Base-by-base conservation (phyloP, 257 asterid species). In the Marsdenia floribunda region DNA sequence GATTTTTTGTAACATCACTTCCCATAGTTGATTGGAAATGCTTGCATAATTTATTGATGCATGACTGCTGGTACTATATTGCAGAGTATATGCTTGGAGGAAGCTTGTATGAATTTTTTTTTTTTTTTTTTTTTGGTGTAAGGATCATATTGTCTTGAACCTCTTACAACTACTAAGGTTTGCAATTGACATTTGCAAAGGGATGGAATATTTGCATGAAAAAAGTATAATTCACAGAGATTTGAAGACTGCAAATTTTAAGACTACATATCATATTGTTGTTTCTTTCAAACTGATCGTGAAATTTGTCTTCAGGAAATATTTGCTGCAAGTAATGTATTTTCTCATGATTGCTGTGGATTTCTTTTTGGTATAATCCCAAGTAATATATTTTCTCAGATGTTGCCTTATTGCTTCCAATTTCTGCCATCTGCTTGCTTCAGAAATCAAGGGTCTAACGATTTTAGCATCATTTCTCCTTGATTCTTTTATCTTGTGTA, bases 121-220 rank as follows among this genome's bases (percentile, higher is more conserved):
- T n/a, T n/a, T n/a, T n/a, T n/a, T n/a, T n/a, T n/a, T n/a, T 3
- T 87, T 90, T 87, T 81, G 90, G 87, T 94, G 86, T 54, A 86
- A 86, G 81, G 82, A 87, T 81, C 93, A 80, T 79, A 80, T 49
- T n/a, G 75, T 54, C 61, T 76, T 91, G 86, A 85, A 86, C 83
- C 87, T 91, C 75, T 84, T 90, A 4, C 90, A 85, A 81, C 81
- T 88, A 83, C 82, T 93, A 86, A 88, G 83, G 83, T 90, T 87
- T 60, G 89, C 96, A 65, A 87, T 88, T 76, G 98, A 93, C 84
- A 88, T 90, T 83, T 91, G 96, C 90, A 84, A 88, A 80, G 98
- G 97, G 75, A 91, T 93, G 97, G 96, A 88, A 77, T 93, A 91
- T 80, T 84, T 91, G 88, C 98, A 93, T 80, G 91, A 86, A 68